Base-by-base conservation (phyloP, 2,329 filamentous ascomycete species). In the Ophiostoma quercus region DNA sequence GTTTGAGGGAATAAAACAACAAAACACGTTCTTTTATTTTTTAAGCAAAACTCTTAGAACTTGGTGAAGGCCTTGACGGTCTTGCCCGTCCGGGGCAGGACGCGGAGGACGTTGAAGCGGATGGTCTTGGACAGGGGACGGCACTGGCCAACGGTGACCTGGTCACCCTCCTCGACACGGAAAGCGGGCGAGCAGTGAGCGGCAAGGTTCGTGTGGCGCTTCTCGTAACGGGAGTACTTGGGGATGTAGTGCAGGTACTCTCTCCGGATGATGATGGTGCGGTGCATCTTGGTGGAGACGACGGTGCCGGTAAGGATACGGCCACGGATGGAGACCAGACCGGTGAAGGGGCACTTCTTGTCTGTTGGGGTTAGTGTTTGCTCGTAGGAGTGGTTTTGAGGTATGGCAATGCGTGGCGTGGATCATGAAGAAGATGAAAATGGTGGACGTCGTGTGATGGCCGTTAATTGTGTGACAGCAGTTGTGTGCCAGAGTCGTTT, bases 321-420 rank as follows among this genome's bases (percentile, higher is more conserved):
- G 84, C 95, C 95, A 87, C 95, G 95, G 88, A 99, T 99, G 76
- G 95, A 98, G 83, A 99, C 94, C 83, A 94, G 88, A 83, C 96
- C 96, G 78, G 93, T 97, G 91, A 99, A 99, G 77, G 95, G 95
- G 91, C 95, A 99, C 89, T 99, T 99, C 92, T 99, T 99, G 91
- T 99, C 95, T 97, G 80, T 79, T 14, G 39, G 1, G 5, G 67
- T 68, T 69, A 69, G 68, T 67, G 12, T 6, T 14, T 70, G 57
- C 43, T 67, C 14, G 22, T 19, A 12, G 63, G 9, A 3, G 19
- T 47, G 43, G 2, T 19, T 47, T 34, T 34, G 34, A 34, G 32
- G 34, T 6, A 3, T 34, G 19, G 19, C 34, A 66, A 25, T 66
- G 19, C 51, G n/a, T 25, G 9, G 9, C 8, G 51, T 25, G n/a